These are phyloP conservation scores for Microsporum canis DNA, from an alignment of 2,329 filamentous ascomycete species.

Conservation along the genomic window DNA sequence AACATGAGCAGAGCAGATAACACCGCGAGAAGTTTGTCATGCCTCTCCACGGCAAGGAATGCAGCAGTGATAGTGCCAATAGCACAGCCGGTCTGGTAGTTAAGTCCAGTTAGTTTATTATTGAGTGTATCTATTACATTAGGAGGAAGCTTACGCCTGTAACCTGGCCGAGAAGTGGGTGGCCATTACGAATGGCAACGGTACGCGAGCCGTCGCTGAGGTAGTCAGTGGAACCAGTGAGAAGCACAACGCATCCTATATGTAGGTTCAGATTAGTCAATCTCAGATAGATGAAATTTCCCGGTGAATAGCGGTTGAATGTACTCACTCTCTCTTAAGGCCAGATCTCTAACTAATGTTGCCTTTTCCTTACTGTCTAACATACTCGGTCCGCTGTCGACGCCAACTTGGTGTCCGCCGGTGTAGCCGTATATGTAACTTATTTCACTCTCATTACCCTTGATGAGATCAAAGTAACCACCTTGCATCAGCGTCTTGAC, in stretches of 20 bases:
- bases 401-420: slow-evolving; percentile 60
- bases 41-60: slow-evolving; percentile 52
- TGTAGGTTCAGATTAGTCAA: background rate
- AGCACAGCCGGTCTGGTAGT: slow-evolving; percentile 61
- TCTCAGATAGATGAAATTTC: background rate
- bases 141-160: slow-evolving; percentile 29
- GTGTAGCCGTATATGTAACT: slow-evolving; percentile 54
- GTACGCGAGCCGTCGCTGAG: slow-evolving; percentile 62
- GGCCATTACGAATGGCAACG: slow-evolving; percentile 62
- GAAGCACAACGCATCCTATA: slow-evolving; percentile 54
- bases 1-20: slow-evolving; percentile 65
- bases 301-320: background rate
- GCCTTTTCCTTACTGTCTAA: slow-evolving; percentile 46
- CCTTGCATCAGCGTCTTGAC: slow-evolving; percentile 58
- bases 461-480: slow-evolving; percentile 78
- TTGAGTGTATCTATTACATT: background rate
- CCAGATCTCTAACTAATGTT: slow-evolving; percentile 53
- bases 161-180: slow-evolving; percentile 43
- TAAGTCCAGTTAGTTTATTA: background rate
- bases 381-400: slow-evolving; percentile 59
- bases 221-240: slow-evolving; percentile 71
- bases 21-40: slow-evolving; percentile 59
- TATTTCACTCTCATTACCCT: slow-evolving; percentile 89
- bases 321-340: slow-evolving; percentile 47
- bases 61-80: slow-evolving; percentile 72